Conservation (phyloP, 139 green algal species). For the Eudorina sp. region DNA sequence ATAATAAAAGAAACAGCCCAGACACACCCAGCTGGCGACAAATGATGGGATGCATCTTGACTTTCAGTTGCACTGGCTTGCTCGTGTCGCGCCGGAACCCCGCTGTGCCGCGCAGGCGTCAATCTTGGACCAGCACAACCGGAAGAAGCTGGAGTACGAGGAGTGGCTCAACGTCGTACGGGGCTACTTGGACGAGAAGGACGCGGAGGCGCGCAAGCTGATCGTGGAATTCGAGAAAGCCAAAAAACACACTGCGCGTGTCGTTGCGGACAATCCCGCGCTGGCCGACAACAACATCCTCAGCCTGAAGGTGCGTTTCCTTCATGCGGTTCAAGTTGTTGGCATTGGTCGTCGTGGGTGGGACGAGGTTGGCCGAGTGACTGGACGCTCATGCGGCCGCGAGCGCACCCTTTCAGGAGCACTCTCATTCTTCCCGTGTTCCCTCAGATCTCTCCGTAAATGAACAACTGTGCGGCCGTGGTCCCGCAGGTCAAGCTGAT, state of each 20-base stretch:
- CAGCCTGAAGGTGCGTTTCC: slow-evolving; percentile 49
- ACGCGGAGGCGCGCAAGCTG: slow-evolving; percentile 42
- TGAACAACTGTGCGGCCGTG: background rate
- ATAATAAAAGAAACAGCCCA: too few relatives aligned
- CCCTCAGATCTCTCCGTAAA: too few relatives aligned
- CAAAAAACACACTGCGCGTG: slow-evolving; percentile 69
- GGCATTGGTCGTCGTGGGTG: background rate
- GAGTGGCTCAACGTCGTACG: slow-evolving; percentile 65
- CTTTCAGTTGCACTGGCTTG: too few relatives aligned
- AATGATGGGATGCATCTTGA: too few relatives aligned
- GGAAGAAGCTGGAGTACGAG: slow-evolving; percentile 75
- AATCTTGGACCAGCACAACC: slow-evolving; percentile 77
- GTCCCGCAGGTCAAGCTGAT: slow-evolving; percentile 67
- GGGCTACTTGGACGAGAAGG: slow-evolving; percentile 55
- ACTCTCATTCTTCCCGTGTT: too few relatives aligned
- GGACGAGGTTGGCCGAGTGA: too few relatives aligned
- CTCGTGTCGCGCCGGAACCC: too few relatives aligned
- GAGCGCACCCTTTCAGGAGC: too few relatives aligned
- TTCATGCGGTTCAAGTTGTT: background rate
- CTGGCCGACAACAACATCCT: slow-evolving; percentile 32
- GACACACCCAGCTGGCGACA: too few relatives aligned
- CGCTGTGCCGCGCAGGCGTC: background rate
- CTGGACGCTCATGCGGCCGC: too few relatives aligned
- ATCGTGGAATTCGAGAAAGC: slow-evolving; percentile 73
- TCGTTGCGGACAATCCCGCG: slow-evolving; percentile 35